Evolutionary conservation across 208 protist genomes (phyloP).

Genomic region (Trypanosoma brucei): DNA sequence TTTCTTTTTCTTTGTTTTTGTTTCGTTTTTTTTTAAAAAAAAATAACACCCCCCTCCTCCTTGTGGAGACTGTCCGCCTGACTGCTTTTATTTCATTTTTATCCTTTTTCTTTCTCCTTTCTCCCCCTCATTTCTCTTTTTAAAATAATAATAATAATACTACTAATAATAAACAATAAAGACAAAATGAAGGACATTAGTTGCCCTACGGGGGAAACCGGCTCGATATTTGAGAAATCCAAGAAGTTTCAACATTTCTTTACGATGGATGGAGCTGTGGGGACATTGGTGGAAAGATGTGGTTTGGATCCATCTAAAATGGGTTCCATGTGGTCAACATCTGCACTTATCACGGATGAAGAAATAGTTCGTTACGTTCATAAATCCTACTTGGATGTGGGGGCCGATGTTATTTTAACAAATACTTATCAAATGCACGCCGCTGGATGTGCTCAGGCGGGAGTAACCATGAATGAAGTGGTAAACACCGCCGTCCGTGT

Average conservation of each 20-base stretch:
- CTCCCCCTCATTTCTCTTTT: too few relatives aligned
- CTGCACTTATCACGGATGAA: conserved; percentile 11
- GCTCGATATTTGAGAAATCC: background rate
- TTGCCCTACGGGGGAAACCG: background rate
- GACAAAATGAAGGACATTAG: too few relatives aligned
- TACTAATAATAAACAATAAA: too few relatives aligned
- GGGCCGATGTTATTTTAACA: conserved; percentile 14
- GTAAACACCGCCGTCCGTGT: conserved; percentile 10
- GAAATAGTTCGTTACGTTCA: conserved; percentile 9
- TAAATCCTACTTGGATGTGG: conserved; percentile 10
- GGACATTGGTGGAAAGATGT: conserved; percentile 11
- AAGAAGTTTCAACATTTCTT: background rate
- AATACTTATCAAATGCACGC: conserved; percentile 22
- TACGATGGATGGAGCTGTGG: conserved; percentile 22
- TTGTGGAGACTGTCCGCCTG: too few relatives aligned
- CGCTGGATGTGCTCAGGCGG: conserved; percentile 10
- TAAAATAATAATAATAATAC: too few relatives aligned
- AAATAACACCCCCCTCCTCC: conserved; percentile 1
- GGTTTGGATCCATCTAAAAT: background rate
- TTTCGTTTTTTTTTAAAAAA: conserved; percentile 22
- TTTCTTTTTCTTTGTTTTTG: conserved; percentile 12
- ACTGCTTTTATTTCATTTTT: too few relatives aligned
- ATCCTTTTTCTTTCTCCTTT: too few relatives aligned
- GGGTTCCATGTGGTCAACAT: conserved; percentile 16
- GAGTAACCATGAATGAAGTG: conserved; percentile 7